phyloP scores from a whole-genome alignment of 1,284 basidiomycete genomes.

The Boletus semigastroideus region DNA sequence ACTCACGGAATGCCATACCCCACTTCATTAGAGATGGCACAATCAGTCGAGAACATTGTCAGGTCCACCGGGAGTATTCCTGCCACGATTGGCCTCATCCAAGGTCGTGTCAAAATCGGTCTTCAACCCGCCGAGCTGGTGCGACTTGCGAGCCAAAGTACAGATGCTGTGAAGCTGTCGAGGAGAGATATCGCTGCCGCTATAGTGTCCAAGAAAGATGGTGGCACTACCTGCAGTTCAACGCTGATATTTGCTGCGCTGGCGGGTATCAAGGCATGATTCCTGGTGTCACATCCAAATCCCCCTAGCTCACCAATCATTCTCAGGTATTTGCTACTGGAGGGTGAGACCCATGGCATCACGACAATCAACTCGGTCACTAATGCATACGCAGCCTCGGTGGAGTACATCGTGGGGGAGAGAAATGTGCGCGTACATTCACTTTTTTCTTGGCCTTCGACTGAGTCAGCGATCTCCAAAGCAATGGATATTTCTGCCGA shows the following conservation, averaged over 20 bases:
- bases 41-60: slow-evolving; percentile 78
- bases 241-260: slow-evolving; percentile 83
- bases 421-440: slow-evolving; percentile 60
- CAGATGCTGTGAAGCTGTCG: slow-evolving; percentile 75
- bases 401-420: slow-evolving; percentile 93
- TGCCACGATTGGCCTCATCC: slow-evolving; percentile 88
- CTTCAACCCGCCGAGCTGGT: slow-evolving; percentile 67
- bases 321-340: slow-evolving; percentile 76
- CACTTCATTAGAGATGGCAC: slow-evolving; percentile 72
- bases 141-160: slow-evolving; percentile 61
- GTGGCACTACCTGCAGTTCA: slow-evolving; percentile 90
- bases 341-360: slow-evolving; percentile 48
- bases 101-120: slow-evolving; percentile 86
- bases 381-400: slow-evolving; percentile 55
- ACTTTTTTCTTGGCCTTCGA: not conserved
- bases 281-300: not conserved
- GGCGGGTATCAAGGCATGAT: slow-evolving; percentile 76
- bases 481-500: slow-evolving; percentile 97
- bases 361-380: not conserved
- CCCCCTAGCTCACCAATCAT: slow-evolving; percentile 1
- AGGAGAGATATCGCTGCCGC: slow-evolving; percentile 84
- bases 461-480: slow-evolving; percentile 32
- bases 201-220: slow-evolving; percentile 67
- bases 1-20: slow-evolving; percentile 91
- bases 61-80: slow-evolving; percentile 77